phyloP scores from a whole-genome alignment of 1,284 basidiomycete genomes.

The Clitocybe nebularis region DNA sequence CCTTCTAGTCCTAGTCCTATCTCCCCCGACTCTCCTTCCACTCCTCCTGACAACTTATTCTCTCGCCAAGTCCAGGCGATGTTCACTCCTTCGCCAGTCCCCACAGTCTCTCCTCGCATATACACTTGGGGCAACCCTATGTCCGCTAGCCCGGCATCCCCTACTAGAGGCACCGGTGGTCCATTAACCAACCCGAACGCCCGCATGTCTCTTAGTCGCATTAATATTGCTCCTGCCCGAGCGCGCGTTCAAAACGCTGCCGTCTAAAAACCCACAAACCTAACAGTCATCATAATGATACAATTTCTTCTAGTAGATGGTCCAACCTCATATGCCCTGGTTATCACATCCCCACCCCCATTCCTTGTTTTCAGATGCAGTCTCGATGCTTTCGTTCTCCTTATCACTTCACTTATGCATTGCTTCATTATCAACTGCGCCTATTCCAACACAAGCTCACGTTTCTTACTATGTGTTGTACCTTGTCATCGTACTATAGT shows the following conservation, averaged over 20 bases:
- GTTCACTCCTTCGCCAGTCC: constrained; percentile 43
- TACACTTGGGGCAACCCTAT: constrained; percentile 34
- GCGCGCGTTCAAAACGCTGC: constrained; percentile 31
- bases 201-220: constrained; percentile 45
- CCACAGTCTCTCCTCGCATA: constrained; percentile 42
- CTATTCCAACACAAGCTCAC: constrained; percentile 9
- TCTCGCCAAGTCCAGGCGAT: constrained; percentile 20
- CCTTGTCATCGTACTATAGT: constrained; percentile 9
- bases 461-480: constrained; percentile 15
- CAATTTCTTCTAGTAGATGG: constrained; percentile 10
- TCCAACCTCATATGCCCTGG: constrained; percentile 9
- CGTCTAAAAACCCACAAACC: constrained; percentile 18
- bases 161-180: constrained; percentile 25
- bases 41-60: constrained; percentile 22
- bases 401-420: constrained; percentile 18
- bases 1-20: constrained; percentile 24
- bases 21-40: constrained; percentile 24
- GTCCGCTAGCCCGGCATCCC: constrained; percentile 24
- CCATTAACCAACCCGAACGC: constrained; percentile 46
- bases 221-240: constrained; percentile 33
- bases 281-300: constrained; percentile 9
- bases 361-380: constrained; percentile 7
- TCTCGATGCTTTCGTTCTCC: constrained; percentile 7
- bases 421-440: constrained; percentile 4
- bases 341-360: too few relatives aligned